These are phyloP conservation scores for Fimicolochytrium jonesii DNA, from an alignment of 192 early-diverging fungal genomes.

Conservation along the genomic window DNA sequence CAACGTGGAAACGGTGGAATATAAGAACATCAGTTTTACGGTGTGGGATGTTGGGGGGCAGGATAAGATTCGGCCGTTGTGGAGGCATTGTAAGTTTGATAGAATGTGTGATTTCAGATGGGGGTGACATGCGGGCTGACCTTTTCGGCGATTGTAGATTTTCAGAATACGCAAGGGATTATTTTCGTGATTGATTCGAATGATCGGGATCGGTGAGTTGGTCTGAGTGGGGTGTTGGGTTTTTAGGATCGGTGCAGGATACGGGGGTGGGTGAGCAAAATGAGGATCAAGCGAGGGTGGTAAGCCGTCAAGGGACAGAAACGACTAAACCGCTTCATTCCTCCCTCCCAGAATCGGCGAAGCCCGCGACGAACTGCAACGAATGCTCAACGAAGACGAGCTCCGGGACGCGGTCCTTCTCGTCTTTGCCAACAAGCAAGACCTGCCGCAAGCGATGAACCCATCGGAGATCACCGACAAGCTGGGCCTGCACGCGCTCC, in stretches of 20 bases:
- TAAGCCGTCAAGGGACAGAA: too few species aligned
- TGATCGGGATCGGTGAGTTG: slow-evolving; percentile 95
- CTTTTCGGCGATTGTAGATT: slow-evolving; percentile 64
- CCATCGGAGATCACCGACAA: slow-evolving; percentile 91
- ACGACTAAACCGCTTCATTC: too few species aligned
- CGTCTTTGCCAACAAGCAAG: slow-evolving; percentile 99
- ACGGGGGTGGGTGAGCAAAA: too few species aligned
- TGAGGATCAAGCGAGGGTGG: too few species aligned
- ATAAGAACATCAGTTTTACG: slow-evolving; percentile 98
- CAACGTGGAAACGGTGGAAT: slow-evolving; percentile 97
- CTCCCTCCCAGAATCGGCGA: too few species aligned
- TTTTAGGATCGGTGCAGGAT: too few species aligned
- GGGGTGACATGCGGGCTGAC: too few species aligned
- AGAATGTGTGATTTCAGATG: background rate
- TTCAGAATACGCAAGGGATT: slow-evolving; percentile 93
- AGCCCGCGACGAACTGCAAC: slow-evolving; percentile 90
- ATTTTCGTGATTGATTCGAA: slow-evolving; percentile 98
- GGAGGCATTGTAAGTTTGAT: slow-evolving; percentile 82
- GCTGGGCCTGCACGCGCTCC: slow-evolving; percentile 80
- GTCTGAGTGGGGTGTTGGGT: too few species aligned
- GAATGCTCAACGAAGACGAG: slow-evolving; percentile 95
- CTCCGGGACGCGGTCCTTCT: slow-evolving; percentile 84
- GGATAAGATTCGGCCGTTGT: slow-evolving; percentile 96
- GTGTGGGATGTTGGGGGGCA: slow-evolving; percentile 99
- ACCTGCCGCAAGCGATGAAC: slow-evolving; percentile 94